Evolutionary conservation across 768 basidiomycete genomes (phyloP), one percentile per base, ranked within the genome.

Genomic region (Macrolepiota albuminosa): DNA sequence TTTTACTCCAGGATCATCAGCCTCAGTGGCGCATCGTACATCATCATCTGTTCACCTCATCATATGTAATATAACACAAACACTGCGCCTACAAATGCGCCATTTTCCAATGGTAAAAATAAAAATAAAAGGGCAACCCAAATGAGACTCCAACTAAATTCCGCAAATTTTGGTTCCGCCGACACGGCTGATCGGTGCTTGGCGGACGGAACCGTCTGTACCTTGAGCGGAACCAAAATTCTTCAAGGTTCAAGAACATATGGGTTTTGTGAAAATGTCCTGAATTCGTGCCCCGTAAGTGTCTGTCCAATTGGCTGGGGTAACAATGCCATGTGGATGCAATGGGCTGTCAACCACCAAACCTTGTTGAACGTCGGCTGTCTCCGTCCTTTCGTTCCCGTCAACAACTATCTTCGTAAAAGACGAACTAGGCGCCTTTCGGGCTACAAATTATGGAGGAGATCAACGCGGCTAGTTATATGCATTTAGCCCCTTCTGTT

Each of bases 311-410:
- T 31, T 31, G 54, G 39, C 29, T 54, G 54, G 16, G 45, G 40
- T 42, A 43, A 21, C 54, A 54, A 43, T 6, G 39, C n/a, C 42
- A n/a, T 43, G 13, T 54, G 31, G 37, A 54, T 54, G 10, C 31
- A 8, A 50, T n/a, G 29, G 29, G 40, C 37, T 39, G 42, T 29
- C n/a, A 43, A 21, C 33, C 34, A 47, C 36, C 26, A 26, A 49
- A 51, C 56, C 21, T 60, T 42, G 45, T 46, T 34, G 33, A 39
- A 48, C 54, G 24, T 61, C 60, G 60, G 55, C 56, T 61, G 57
- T 58, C 56, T 43, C 57, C 57, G 56, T 51, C 18, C 39, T 48
- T 52, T 43, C 46, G 24, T 50, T 57, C 40, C 56, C 56, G 43
- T 61, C 43, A 33, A 58, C 50, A 46, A 58, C 50, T 9, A 51